These are phyloP conservation scores for Niebla homalea DNA, from an alignment of 495 filamentous ascomycete species.

Conservation along the genomic window DNA sequence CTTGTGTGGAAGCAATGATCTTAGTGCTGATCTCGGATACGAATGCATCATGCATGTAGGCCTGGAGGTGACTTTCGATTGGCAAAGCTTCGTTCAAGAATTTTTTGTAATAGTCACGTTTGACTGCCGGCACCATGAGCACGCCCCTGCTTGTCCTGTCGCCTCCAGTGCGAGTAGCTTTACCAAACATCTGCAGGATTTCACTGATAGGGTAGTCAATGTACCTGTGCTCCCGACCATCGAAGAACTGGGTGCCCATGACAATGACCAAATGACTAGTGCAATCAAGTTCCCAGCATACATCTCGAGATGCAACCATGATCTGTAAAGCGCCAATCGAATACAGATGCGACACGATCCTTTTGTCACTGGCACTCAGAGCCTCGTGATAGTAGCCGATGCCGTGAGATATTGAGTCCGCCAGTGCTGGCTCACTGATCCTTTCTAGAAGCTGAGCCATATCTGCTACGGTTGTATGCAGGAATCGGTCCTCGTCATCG, in stretches of 20 bases:
- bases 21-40: constrained; percentile 92
- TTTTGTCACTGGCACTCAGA: constrained; percentile 73
- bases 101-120: constrained; percentile 96
- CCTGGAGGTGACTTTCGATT: constrained; percentile 85
- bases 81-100: constrained; percentile 95
- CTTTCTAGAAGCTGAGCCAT: constrained; percentile 68
- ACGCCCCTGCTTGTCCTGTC: constrained; percentile 82
- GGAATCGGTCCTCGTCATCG: constrained; percentile 86
- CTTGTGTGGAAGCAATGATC: constrained; percentile 86
- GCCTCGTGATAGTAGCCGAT: constrained; percentile 98
- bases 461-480: constrained; percentile 67
- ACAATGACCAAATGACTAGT: constrained; percentile 84
- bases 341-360: constrained; percentile 85
- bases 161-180: constrained; percentile 61
- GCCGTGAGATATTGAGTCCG: constrained; percentile 85
- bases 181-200: constrained; percentile 99
- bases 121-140: constrained; percentile 85
- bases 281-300: constrained; percentile 88
- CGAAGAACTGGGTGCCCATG: constrained; percentile 98
- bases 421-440: constrained; percentile 73
- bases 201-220: constrained; percentile 93
- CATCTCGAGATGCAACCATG: constrained; percentile 82
- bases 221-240: constrained; percentile 93
- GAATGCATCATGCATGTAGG: constrained; percentile 88
- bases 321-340: constrained; percentile 86